These are phyloP conservation scores for Hemisphaericaspora xylanilytica DNA, from an alignment of 1,139 yeast genomes.

Conservation along the genomic window DNA sequence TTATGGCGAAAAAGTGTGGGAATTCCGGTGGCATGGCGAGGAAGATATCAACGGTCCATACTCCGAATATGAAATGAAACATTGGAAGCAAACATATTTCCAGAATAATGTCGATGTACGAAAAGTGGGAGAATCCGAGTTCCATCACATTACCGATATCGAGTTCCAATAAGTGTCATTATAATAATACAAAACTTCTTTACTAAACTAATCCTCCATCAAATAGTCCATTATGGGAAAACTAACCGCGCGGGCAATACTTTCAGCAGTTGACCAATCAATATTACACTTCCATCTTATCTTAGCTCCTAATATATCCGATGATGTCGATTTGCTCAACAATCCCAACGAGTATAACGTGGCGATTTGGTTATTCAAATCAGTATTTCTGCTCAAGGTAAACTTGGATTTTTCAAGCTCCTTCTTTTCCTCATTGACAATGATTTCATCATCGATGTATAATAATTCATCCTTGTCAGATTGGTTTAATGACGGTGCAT, in stretches of 20 bases:
- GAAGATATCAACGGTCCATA: slow-evolving; percentile 60
- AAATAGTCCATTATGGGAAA: slow-evolving; percentile 56
- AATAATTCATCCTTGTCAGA: slow-evolving; percentile 25
- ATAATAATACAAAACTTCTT: background rate
- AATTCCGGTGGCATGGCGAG: slow-evolving; percentile 56
- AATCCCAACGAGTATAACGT: slow-evolving; percentile 57
- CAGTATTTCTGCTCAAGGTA: slow-evolving; percentile 41
- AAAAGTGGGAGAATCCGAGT: slow-evolving; percentile 31
- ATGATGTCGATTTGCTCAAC: slow-evolving; percentile 45
- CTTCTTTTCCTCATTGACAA: slow-evolving; percentile 29
- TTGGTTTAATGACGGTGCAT: slow-evolving; percentile 29
- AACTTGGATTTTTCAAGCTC: slow-evolving; percentile 33
- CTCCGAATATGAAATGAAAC: slow-evolving; percentile 51
- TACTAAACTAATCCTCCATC: slow-evolving; percentile 18
- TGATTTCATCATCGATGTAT: slow-evolving; percentile 27
- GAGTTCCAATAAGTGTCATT: slow-evolving; percentile 21
- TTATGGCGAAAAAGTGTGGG: slow-evolving; percentile 49
- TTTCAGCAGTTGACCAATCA: slow-evolving; percentile 49
- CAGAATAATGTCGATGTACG: slow-evolving; percentile 48
- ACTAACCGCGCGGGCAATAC: slow-evolving; percentile 51
- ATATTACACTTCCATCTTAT: slow-evolving; percentile 66
- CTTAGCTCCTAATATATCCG: slow-evolving; percentile 60
- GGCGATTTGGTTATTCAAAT: slow-evolving; percentile 58
- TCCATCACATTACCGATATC: slow-evolving; percentile 33
- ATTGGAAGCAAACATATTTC: slow-evolving; percentile 61